Conservation (phyloP, 2,329 filamentous ascomycete species). For the Monosporascus sp. region DNA sequence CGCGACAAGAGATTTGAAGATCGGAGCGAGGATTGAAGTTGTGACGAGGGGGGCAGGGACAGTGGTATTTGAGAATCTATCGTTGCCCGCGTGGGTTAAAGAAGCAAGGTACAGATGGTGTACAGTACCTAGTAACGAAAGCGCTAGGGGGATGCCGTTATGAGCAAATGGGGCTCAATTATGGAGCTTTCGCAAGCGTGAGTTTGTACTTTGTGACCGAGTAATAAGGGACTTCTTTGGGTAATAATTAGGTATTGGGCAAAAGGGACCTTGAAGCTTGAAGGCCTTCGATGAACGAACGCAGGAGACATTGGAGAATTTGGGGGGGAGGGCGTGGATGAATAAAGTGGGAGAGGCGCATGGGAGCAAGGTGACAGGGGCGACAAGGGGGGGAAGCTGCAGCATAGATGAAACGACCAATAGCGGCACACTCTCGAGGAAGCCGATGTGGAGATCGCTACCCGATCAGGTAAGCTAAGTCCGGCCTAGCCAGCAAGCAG, state of each 20-base stretch:
- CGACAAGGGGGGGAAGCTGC: conserved; percentile 27
- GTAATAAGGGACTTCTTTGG: too few species aligned
- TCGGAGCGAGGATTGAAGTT: conserved; percentile 24
- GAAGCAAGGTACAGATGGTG: conserved; percentile 23
- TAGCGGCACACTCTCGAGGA: conserved; percentile 29
- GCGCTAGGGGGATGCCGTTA: neutral
- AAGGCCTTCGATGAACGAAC: conserved; percentile 16
- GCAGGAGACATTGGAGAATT: conserved; percentile 20
- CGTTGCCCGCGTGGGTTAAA: conserved; percentile 15
- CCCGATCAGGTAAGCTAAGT: conserved; percentile 44
- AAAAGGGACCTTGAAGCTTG: conserved; percentile 22
- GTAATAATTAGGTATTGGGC: conserved; percentile 15
- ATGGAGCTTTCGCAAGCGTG: conserved; percentile 9
- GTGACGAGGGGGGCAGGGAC: conserved; percentile 25
- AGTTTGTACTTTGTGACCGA: too few species aligned
- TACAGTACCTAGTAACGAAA: neutral
- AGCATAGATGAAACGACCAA: conserved; percentile 50
- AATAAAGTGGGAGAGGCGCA: conserved; percentile 39
- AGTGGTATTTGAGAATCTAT: conserved; percentile 23
- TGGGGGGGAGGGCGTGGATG: conserved; percentile 24
- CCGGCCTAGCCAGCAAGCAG: conserved; percentile 41
- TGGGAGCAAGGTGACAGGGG: conserved; percentile 47
- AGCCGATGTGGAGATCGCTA: conserved; percentile 38
- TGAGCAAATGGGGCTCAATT: conserved; percentile 16
- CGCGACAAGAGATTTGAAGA: conserved; percentile 21